Evolutionary conservation across 1,139 yeast species (phyloP), one percentile per base, ranked within the genome.

Genomic region (Meyerozyma athensensis): DNA sequence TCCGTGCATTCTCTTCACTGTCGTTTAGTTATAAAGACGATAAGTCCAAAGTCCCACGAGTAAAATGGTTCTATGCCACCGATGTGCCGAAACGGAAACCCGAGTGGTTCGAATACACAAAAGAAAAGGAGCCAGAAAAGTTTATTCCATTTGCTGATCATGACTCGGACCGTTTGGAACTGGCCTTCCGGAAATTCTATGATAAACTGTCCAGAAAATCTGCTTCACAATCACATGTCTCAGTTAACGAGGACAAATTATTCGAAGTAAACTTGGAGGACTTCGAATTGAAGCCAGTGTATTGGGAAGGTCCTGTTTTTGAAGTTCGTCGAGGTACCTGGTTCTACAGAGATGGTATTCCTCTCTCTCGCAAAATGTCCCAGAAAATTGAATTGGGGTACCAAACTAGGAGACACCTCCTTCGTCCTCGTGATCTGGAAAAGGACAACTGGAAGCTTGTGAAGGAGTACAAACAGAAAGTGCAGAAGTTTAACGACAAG

Each of bases 231-330:
- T 7, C 28, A 21, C 38, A 5, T 13, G 52, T 84, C 3, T 74
- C 76, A 2, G 97, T 90, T 3, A 83, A 83, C 50, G 96, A 87
- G 49, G 98, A 90, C 50, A 74, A 77, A 22, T 61, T 90, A 30
- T 86, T 84, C 49, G 77, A 80, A 49, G 96, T 89, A 2, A 77
- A 86, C 50, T 46, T 90, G 20, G 47, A 56, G 2, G 57, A 62
- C 6, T 70, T 79, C 55, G 72, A 71, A 38, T 58, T 90, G 48
- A 47, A 63, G 1, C 95, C 97, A 0, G 74, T 82, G 0, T 90
- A 81, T 56, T 90, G 97, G 97, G 81, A 79, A 3, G 97, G 97
- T 1, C 95, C 97, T 0, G 63, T 68, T 1, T 92, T 80, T 53
- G 92, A 85, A 44, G 86, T 90, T 1, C 68, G 96, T 26, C 63